phyloP scores from a whole-genome alignment of 78 protist genomes.

The Dictyostelium firmibasis region DNA sequence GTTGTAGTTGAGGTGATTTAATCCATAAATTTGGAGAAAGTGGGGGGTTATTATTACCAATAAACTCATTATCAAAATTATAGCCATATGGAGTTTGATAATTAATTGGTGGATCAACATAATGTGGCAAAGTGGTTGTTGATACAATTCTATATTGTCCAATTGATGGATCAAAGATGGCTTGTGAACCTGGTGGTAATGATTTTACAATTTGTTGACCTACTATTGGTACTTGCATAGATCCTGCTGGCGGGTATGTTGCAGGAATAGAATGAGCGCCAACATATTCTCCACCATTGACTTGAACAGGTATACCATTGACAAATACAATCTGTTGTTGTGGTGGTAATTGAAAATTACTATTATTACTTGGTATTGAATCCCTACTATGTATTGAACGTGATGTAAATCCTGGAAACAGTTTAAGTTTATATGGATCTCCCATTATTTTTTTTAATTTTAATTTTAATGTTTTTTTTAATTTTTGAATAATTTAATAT shows the following conservation, averaged over 20 bases:
- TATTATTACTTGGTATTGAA: neutral
- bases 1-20: neutral
- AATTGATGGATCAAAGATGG: neutral
- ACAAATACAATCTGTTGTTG: neutral
- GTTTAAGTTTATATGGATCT: neutral
- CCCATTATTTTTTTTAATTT: neutral
- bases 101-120: neutral
- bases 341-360: neutral
- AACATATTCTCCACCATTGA: neutral
- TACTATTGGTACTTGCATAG: neutral
- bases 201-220: neutral
- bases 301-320: constrained; percentile 15
- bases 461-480: neutral
- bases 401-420: constrained; percentile 1
- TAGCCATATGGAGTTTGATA: neutral
- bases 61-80: neutral
- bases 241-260: neutral
- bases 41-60: neutral
- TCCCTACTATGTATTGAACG: neutral
- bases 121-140: neutral
- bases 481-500: neutral
- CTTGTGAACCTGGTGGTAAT: neutral
- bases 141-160: constrained; percentile 20
- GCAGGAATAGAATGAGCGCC: neutral
- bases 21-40: neutral